Conservation (phyloP, 2,329 filamentous ascomycete species). For the Bipolaris sorokiniana region DNA sequence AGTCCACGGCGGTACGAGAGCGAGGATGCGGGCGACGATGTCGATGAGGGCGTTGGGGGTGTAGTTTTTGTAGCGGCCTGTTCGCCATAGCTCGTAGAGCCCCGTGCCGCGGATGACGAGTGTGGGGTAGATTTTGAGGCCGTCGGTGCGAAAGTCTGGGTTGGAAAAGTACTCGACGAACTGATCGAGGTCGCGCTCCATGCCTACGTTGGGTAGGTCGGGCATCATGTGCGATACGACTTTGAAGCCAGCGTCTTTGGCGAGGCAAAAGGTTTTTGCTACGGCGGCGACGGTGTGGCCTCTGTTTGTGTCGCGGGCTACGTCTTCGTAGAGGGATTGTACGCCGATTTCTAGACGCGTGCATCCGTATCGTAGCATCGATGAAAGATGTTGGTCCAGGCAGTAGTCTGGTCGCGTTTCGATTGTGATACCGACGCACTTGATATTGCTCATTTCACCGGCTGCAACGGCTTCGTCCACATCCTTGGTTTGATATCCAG, state of each 20-base stretch:
- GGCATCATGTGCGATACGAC: conserved; percentile 99
- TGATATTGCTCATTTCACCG: conserved; percentile 94
- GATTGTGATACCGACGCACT: conserved; percentile 98
- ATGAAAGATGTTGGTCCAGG: conserved; percentile 89
- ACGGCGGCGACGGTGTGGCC: conserved; percentile 96
- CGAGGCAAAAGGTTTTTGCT: conserved; percentile 93
- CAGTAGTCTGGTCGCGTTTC: conserved; percentile 98
- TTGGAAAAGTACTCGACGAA: conserved; percentile 98
- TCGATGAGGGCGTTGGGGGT: conserved; percentile 96
- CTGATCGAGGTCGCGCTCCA: conserved; percentile 96
- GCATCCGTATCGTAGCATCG: conserved; percentile 97
- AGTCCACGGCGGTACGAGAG: conserved; percentile 95
- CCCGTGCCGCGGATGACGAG: conserved; percentile 96
- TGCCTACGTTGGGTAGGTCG: conserved; percentile 94
- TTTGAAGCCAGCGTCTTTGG: conserved; percentile 98
- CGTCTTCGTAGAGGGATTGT: conserved; percentile 96
- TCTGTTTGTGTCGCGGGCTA: conserved; percentile 96
- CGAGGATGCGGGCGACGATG: conserved; percentile 93
- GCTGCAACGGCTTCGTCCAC: conserved; percentile 95
- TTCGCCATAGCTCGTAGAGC: conserved; percentile 96
- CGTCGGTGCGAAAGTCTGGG: conserved; percentile 93
- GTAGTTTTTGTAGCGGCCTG: conserved; percentile 97
- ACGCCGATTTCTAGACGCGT: conserved; percentile 94
- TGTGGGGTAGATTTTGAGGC: conserved; percentile 97
- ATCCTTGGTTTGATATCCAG: conserved; percentile 90